Base-by-base conservation (phyloP, 768 basidiomycete genomes). In the Agaricus subrufescens region DNA sequence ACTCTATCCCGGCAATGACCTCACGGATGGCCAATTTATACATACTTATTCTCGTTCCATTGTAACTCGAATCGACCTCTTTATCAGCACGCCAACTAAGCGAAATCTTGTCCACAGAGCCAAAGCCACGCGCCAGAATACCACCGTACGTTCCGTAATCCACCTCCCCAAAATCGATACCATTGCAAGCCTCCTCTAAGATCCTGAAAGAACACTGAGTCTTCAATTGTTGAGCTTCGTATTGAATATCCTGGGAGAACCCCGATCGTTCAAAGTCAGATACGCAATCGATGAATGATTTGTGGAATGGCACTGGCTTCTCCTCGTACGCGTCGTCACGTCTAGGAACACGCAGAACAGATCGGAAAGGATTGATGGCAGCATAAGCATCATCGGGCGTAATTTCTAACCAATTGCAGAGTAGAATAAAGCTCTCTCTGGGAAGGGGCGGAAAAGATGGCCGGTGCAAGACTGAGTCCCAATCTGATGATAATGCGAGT, bases 401-500 rank as follows among this genome's bases (percentile, higher is more conserved):
- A 4, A 40, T 40, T 3, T 12, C 39, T 40, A 40, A 40, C 39
- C 39, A 40, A 40, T 40, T 40, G n/a, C 39, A 40, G 12, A 40
- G 10, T 3, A n/a, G 6, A 12, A 14, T 4, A n/a, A 40, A 40
- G 39, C 11, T 40, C 37, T 38, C 23, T 1, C 19, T 10, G 37
- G 26, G 29, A 14, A 49, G 31, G 27, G 37, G 6, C 47, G 58
- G 43, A 25, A 15, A 19, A 3, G 38, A 26, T 2, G 58, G 54
- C 8, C 54, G n/a, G 8, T 31, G 14, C 11, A 15, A 34, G 6
- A 4, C 27, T 19, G 49, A 34, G 37, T 60, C 59, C 54, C 50
- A 62, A 68, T 23, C 62, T 60, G 10, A 67, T 37, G 26, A 60
- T 60, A 9, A 63, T 65, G 69, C 63, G 39, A 68, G 68, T 46